phyloP scores from a whole-genome alignment of 176 grass and related monocot genomes.

The Oropetium thomaeum region DNA sequence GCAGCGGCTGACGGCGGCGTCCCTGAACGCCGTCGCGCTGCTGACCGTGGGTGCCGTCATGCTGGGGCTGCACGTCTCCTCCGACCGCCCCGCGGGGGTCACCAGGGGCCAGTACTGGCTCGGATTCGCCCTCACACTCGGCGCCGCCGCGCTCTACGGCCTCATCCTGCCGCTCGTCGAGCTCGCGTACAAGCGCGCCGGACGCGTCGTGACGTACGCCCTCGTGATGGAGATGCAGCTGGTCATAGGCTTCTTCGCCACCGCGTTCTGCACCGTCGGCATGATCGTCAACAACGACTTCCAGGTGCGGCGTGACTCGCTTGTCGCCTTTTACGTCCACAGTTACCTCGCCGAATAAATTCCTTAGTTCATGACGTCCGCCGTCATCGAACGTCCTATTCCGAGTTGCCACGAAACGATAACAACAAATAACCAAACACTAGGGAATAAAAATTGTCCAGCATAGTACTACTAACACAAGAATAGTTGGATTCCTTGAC shows the following conservation, averaged over 20 bases:
- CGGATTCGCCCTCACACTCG: slow-evolving; percentile 58
- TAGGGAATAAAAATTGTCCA: neutral
- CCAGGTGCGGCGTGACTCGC: slow-evolving; percentile 51
- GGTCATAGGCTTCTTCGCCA: slow-evolving; percentile 65
- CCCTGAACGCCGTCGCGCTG: slow-evolving; percentile 60
- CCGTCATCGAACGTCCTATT: neutral
- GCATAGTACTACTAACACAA: neutral
- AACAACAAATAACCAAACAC: slow-evolving; percentile 8
- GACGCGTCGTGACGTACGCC: slow-evolving; percentile 54
- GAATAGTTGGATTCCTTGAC: neutral
- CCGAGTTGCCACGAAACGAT: neutral
- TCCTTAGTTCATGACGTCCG: neutral
- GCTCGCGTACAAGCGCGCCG: slow-evolving; percentile 49
- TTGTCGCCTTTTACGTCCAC: neutral
- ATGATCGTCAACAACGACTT: slow-evolving; percentile 58
- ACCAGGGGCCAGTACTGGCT: slow-evolving; percentile 39
- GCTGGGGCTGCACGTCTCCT: slow-evolving; percentile 42
- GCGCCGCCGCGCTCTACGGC: slow-evolving; percentile 56
- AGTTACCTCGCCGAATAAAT: neutral
- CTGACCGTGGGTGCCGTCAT: slow-evolving; percentile 54
- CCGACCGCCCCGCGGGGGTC: slow-evolving; percentile 33
- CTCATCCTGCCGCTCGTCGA: slow-evolving; percentile 57
- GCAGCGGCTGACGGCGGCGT: slow-evolving; percentile 51
- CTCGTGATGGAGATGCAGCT: slow-evolving; percentile 84
- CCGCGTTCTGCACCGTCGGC: slow-evolving; percentile 48